phyloP scores from a whole-genome alignment of 164 flowering plant genomes.

The Amborella trichopoda region DNA sequence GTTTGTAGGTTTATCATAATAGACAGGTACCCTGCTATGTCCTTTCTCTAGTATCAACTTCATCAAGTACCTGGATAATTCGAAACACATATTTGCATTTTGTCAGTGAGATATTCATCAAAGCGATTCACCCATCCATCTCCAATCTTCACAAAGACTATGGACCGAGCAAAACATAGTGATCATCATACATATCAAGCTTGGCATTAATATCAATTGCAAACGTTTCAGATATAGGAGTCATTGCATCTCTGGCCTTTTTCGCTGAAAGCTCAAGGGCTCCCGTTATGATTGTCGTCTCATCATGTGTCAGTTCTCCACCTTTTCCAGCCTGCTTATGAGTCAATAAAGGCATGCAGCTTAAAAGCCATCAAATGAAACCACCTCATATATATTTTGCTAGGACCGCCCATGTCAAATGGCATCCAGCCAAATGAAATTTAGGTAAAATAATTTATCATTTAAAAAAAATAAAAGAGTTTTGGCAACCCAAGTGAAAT shows the following conservation, averaged over 20 bases:
- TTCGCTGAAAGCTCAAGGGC: constrained; percentile 85
- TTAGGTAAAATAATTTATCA: too few relatives aligned
- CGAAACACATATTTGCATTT: background rate
- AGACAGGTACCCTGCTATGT: constrained; percentile 94
- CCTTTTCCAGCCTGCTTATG: constrained; percentile 90
- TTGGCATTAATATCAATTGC: constrained; percentile 73
- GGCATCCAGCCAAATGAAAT: too few relatives aligned
- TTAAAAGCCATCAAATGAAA: too few relatives aligned
- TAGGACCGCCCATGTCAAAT: too few relatives aligned
- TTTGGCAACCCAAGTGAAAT: too few relatives aligned
- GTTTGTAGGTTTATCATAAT: constrained; percentile 77
- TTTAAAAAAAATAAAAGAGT: too few relatives aligned
- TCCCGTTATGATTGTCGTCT: constrained; percentile 97
- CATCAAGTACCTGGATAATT: constrained; percentile 42
- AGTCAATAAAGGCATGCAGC: constrained; percentile 1
- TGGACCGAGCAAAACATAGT: background rate
- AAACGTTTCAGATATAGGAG: constrained; percentile 82
- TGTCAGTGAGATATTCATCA: background rate
- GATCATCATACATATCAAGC: constrained; percentile 24
- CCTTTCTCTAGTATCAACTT: constrained; percentile 50
- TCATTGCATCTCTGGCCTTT: constrained; percentile 91
- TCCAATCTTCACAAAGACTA: background rate
- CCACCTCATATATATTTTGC: too few relatives aligned
- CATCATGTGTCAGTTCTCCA: constrained; percentile 94
- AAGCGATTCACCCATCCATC: background rate